Evolutionary conservation across 78 protist genomes (phyloP).

Genomic region (Cyanophora paradoxa): DNA sequence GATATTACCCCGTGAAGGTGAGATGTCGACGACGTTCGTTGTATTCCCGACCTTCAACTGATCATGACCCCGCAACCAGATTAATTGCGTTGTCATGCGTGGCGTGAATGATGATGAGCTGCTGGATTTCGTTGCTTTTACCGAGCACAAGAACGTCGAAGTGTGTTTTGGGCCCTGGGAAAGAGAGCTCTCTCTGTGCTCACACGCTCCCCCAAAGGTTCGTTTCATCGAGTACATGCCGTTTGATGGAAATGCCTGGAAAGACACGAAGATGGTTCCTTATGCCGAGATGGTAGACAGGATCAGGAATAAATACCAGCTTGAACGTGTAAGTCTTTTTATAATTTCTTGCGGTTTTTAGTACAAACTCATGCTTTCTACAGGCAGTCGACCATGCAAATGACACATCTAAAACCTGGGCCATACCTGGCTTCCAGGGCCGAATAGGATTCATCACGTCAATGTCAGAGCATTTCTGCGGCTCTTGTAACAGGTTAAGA

Average conservation of each 20-base stretch:
- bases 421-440: too few species aligned
- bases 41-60: slow-evolving; percentile 9
- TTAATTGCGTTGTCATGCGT: slow-evolving; percentile 77
- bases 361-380: too few species aligned
- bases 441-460: slow-evolving; percentile 83
- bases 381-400: too few species aligned
- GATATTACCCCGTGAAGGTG: not conserved
- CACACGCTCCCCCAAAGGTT: slow-evolving; percentile 2
- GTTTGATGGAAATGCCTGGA: slow-evolving; percentile 78
- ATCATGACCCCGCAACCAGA: too few species aligned
- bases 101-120: slow-evolving; percentile 75
- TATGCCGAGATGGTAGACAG: slow-evolving; percentile 47
- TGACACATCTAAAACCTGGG: too few species aligned
- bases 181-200: not conserved
- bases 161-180: not conserved
- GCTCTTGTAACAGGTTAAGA: slow-evolving; percentile 79
- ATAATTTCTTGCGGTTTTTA: too few species aligned
- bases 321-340: too few species aligned
- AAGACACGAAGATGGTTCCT: slow-evolving; percentile 47
- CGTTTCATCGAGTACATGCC: slow-evolving; percentile 91
- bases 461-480: slow-evolving; percentile 84
- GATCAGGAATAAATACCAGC: not conserved
- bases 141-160: slow-evolving; percentile 28
- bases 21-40: not conserved
- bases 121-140: slow-evolving; percentile 53